phyloP scores from a whole-genome alignment of 805 yeast genomes.

The Metschnikowia kunwiensis region DNA sequence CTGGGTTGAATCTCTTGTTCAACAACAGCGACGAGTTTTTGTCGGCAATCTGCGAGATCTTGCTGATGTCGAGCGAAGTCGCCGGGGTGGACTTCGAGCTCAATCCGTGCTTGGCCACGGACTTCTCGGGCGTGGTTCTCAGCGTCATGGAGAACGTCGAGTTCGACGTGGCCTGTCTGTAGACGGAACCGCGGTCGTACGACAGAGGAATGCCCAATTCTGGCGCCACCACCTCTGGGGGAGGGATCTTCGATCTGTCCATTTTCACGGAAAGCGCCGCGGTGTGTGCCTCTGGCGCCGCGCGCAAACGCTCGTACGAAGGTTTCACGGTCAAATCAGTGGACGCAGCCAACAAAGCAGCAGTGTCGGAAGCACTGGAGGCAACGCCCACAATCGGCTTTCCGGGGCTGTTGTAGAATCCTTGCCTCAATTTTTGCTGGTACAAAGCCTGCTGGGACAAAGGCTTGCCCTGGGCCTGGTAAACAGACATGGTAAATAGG shows the following conservation, averaged over 20 bases:
- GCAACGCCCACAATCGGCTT: conserved; percentile 58
- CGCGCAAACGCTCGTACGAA: conserved; percentile 51
- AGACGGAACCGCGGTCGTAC: conserved; percentile 29
- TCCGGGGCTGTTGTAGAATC: conserved; percentile 53
- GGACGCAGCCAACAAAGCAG: conserved; percentile 72
- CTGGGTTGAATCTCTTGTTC: conserved; percentile 42
- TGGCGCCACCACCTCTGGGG: conserved; percentile 43
- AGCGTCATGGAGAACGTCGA: conserved; percentile 45
- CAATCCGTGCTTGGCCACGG: conserved; percentile 35
- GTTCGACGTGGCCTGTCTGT: conserved; percentile 33
- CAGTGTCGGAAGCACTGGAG: conserved; percentile 67
- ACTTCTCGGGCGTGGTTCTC: conserved; percentile 43
- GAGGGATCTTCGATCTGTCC: conserved; percentile 40
- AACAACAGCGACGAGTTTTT: conserved; percentile 38
- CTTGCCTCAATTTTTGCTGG: conserved; percentile 69
- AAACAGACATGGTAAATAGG: conserved; percentile 53
- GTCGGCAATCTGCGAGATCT: conserved; percentile 35
- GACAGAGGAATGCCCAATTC: conserved; percentile 34
- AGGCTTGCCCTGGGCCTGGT: conserved; percentile 69
- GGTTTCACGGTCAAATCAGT: conserved; percentile 62
- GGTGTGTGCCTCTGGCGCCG: conserved; percentile 60
- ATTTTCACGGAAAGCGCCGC: conserved; percentile 52
- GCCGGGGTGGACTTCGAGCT: conserved; percentile 24
- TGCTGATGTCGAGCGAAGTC: conserved; percentile 30
- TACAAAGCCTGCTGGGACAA: conserved; percentile 72